Evolutionary conservation across 306 rosid genomes (phyloP).

Genomic region (Citrullus amarus): DNA sequence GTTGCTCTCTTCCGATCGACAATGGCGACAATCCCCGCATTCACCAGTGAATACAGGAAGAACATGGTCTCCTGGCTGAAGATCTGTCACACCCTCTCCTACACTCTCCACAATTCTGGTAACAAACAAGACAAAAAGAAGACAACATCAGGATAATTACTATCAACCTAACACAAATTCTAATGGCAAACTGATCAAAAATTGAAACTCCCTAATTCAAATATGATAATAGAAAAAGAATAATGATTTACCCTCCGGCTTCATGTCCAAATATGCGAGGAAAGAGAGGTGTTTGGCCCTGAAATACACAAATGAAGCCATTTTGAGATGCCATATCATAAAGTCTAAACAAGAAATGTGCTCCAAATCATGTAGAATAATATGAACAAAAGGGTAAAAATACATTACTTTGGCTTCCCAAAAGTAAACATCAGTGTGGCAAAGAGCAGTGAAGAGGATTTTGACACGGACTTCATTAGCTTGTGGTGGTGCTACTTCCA

Average conservation of each 20-base stretch:
- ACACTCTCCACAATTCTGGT: conserved; percentile 58
- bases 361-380: too few relatives aligned
- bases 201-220: too few relatives aligned
- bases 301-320: conserved; percentile 1
- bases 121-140: not conserved
- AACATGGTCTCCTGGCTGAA: conserved; percentile 73
- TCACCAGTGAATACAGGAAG: conserved; percentile 95
- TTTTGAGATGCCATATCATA: too few relatives aligned
- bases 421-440: conserved; percentile 41
- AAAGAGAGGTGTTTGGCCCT: conserved; percentile 77
- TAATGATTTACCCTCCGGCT: conserved; percentile 61
- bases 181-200: too few relatives aligned
- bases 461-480: conserved; percentile 33
- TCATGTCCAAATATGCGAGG: conserved; percentile 96
- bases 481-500: conserved; percentile 45
- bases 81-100: conserved; percentile 76
- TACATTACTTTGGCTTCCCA: conserved; percentile 35
- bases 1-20: conserved; percentile 84
- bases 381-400: too few relatives aligned
- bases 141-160: too few relatives aligned
- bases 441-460: conserved; percentile 39
- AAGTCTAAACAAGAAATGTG: too few relatives aligned
- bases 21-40: conserved; percentile 73
- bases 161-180: too few relatives aligned
- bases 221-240: not conserved